phyloP scores from a whole-genome alignment of 768 basidiomycete genomes.

The Suillus brevipes region DNA sequence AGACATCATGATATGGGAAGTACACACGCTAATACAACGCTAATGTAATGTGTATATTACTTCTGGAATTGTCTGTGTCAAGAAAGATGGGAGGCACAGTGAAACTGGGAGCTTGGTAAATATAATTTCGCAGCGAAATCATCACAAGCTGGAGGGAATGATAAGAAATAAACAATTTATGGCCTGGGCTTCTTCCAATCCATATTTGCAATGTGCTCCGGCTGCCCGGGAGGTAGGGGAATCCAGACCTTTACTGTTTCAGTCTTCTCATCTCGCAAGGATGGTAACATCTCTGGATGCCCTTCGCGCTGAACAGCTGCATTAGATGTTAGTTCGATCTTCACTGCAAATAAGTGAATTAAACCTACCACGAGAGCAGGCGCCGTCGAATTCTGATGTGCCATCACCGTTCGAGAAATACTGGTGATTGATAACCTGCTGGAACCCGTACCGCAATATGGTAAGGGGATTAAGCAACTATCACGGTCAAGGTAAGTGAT shows the following conservation, averaged over 20 bases:
- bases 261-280: neutral
- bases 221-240: neutral
- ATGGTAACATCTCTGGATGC: neutral
- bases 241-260: neutral
- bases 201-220: neutral
- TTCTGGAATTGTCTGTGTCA: neutral
- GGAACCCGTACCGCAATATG: neutral
- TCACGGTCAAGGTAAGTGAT: neutral
- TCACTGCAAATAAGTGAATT: neutral
- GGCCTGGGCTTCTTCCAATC: neutral
- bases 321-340: neutral
- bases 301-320: constrained; percentile 1
- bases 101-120: neutral
- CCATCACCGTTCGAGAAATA: constrained; percentile 12
- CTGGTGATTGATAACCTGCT: neutral
- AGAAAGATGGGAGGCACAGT: neutral
- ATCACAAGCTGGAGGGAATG: neutral
- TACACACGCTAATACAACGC: too few relatives aligned
- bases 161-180: neutral
- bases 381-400: constrained; percentile 23
- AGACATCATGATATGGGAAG: neutral
- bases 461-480: neutral
- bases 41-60: neutral
- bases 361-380: constrained; percentile 21
- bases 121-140: neutral